Base-by-base conservation (phyloP, 169 alveolate species). In the Pseudocohnilembus persalinus region DNA sequence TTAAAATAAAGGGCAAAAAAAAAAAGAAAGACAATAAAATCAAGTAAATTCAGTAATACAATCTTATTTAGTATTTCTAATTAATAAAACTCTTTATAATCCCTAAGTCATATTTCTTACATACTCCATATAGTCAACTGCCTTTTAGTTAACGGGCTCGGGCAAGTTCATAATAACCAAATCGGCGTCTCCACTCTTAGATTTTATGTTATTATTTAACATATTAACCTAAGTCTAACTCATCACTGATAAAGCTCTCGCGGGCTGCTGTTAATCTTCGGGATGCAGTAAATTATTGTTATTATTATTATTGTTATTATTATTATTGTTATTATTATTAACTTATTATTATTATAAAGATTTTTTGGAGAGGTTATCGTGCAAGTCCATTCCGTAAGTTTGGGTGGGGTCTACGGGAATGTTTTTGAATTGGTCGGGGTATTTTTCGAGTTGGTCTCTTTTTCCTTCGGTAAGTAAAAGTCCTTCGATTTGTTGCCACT, bases 1-100 rank as follows among this genome's bases (percentile, higher is more conserved):
- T 4, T 4, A 49, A 49, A 49, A 20, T 4, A 20, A 49, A 49
- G 20, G 20, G 4, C 4, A 49, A 49, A 11, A 49, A 49, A 11
- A 49, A 49, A 49, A 49, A 49, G 68, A 49, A 49, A 49, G 20
- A 49, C 20, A 29, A 29, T 31, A 25, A 6, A 29, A 29, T 73
- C 73, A 83, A 25, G 82, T 27, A 75, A 82, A 81, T 34, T 81
- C 84, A 30, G 91, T 87, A 26, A 88, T 32, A 0, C 83, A 89
- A 76, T 88, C 92, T 27, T 88, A 16, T 28, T 84, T 82, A 31
- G 85, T 30, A 35, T 88, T 88, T 35, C 87, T 74, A 28, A 88
- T 73, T 30, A 88, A 74, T 29, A 88, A 32, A 0, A 83, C 82
- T 76, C 88, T 88, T 29, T 78, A 63, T n/a, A 88, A 30, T 64